These are phyloP conservation scores for Glycine tomentella DNA, from an alignment of 306 rosid species.

Conservation along the genomic window DNA sequence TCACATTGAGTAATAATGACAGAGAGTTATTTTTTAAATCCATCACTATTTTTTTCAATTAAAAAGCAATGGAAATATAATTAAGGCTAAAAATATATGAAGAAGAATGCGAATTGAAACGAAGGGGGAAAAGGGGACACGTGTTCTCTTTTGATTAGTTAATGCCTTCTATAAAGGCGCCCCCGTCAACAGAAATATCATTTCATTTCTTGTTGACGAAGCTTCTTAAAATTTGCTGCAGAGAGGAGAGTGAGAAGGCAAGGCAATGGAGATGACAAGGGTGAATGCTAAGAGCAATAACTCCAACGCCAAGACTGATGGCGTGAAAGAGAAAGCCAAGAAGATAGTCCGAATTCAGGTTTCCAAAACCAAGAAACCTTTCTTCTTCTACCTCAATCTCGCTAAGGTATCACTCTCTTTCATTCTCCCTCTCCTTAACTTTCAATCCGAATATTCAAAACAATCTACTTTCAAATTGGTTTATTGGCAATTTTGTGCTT, in stretches of 20 bases:
- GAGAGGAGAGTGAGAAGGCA: neutral
- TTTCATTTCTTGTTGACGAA: constrained; percentile 8
- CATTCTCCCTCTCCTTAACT: no score
- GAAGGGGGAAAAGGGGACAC: neutral
- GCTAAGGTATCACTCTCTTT: constrained; percentile 61
- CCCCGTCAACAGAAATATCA: neutral
- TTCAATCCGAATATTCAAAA: no score
- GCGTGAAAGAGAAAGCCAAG: constrained; percentile 43
- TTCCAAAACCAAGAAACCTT: constrained; percentile 72
- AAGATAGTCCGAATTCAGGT: constrained; percentile 60
- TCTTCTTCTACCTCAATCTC: constrained; percentile 75
- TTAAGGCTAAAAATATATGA: no score
- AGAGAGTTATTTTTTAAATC: no score
- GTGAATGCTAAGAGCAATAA: neutral
- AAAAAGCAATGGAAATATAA: no score
- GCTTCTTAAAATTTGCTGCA: neutral
- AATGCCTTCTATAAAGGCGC: neutral
- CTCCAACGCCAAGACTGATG: constrained; percentile 10
- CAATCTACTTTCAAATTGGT: no score
- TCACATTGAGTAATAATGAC: no score
- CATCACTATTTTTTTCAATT: no score
- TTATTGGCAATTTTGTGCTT: no score
- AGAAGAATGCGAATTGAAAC: no score
- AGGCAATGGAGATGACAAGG: constrained; percentile 1
- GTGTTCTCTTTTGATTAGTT: constrained; percentile 10